Base-by-base conservation (phyloP, 371 early-diverging fungal genomes). In the Mucor sp. region DNA sequence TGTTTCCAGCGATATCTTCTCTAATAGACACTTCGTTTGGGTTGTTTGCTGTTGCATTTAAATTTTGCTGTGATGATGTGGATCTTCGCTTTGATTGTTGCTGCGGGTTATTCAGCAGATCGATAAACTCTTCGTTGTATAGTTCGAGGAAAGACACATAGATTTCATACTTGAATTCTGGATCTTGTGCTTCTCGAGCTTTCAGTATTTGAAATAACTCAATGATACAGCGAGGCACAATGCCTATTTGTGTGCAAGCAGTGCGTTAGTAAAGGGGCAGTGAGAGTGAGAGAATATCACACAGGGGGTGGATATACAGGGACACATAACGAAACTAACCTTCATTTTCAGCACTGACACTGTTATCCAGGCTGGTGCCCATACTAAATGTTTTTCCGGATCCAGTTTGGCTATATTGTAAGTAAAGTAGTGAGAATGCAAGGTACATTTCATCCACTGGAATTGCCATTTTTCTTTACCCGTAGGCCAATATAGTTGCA, bases 341-440 rank as follows among this genome's bases (percentile, higher is more conserved):
- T 75, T 79, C 71, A 62, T 77, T 69, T 60, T 76, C 75, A 56
- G 81, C 74, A 60, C 85, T 78, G 58, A 84, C 86, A 33, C 55
- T 69, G 58, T 72, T 71, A 56, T 85, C 79, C n/a, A 77, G 59
- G 56, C 65, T 89, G 12, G 95, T 95, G 60, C 96, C 95, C 98
- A 99, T 99, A 27, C 99, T 99, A 73, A 93, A 96, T 6, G 99
- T 99, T 85, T 99, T 99, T 55, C 98, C 98, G 17, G 94, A 93
- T 12, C 94, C 94, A 17, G 95, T 94, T 83, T 97, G 94, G 27
- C 92, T 79, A 61, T 58, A 65, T 41, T n/a, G 11, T 33, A 48
- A 58, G n/a, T 48, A 58, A 53, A 60, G 35, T 15, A 56, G n/a
- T 55, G 50, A 50, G 55, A 39, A 50, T 19, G 53, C 17, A 37